Conservation (phyloP, 2,329 filamentous ascomycete species). For the Aspergillus ibericus region DNA sequence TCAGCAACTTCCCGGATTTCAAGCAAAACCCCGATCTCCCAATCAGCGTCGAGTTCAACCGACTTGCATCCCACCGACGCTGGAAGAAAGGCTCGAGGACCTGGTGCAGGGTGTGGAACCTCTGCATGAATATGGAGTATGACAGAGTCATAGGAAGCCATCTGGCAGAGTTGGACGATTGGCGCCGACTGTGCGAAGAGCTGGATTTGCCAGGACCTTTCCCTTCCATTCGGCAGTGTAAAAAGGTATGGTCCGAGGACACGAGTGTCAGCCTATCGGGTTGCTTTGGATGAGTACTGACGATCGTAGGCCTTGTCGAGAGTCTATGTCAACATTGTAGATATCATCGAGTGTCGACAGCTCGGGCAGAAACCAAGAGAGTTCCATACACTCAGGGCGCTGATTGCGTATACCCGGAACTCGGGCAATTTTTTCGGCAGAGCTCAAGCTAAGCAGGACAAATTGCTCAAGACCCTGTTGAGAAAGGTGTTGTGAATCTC, state of each 20-base stretch:
- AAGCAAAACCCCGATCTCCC: slow-evolving; percentile 6
- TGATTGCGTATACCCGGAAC: slow-evolving; percentile 20
- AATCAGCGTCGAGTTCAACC: slow-evolving; percentile 23
- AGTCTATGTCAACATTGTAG: slow-evolving; percentile 32
- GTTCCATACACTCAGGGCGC: slow-evolving; percentile 14
- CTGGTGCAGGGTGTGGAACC: slow-evolving; percentile 24
- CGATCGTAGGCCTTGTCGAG: slow-evolving; percentile 20
- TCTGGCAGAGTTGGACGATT: slow-evolving; percentile 17
- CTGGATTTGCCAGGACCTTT: slow-evolving; percentile 17
- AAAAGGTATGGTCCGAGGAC: slow-evolving; percentile 19
- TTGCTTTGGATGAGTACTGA: not conserved
- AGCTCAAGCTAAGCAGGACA: slow-evolving; percentile 22
- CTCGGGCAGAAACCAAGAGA: slow-evolving; percentile 2
- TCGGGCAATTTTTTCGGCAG: slow-evolving; percentile 15
- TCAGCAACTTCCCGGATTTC: slow-evolving; percentile 19
- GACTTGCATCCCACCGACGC: slow-evolving; percentile 14
- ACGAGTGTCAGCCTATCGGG: not conserved
- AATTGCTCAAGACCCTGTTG: slow-evolving; percentile 21
- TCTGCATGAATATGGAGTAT: slow-evolving; percentile 23
- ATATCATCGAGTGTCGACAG: slow-evolving; percentile 28
- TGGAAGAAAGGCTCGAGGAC: slow-evolving; percentile 25
- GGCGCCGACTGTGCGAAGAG: slow-evolving; percentile 28
- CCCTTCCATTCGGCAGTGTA: slow-evolving; percentile 28
- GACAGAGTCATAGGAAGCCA: slow-evolving; percentile 17
- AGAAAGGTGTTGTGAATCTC: slow-evolving; percentile 13